phyloP scores from a whole-genome alignment of 2,329 filamentous ascomycete species.

The Zymoseptoria ardabiliae region DNA sequence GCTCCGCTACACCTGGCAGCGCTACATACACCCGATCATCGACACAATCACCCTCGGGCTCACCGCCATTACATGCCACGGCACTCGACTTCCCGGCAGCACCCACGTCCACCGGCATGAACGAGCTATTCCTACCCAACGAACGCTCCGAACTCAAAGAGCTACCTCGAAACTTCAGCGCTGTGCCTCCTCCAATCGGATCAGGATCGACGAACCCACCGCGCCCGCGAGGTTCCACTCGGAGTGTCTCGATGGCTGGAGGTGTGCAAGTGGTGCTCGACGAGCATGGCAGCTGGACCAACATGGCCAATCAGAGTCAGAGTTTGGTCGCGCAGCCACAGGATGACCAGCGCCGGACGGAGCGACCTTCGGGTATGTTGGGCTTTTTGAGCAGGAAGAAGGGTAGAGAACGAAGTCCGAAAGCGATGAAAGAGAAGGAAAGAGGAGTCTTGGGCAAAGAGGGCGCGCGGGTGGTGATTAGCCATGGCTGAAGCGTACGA shows the following conservation, averaged over 20 bases:
- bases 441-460: constrained; percentile 91
- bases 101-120: constrained; percentile 10
- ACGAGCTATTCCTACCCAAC: constrained; percentile 23
- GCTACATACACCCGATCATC: constrained; percentile 36
- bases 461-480: constrained; percentile 60
- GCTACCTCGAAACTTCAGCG: neutral
- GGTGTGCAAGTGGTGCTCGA: constrained; percentile 89
- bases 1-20: constrained; percentile 34
- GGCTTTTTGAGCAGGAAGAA: constrained; percentile 86
- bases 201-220: constrained; percentile 18
- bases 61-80: constrained; percentile 35
- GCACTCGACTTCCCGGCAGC: constrained; percentile 12
- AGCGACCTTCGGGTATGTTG: constrained; percentile 70
- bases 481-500: constrained; percentile 12
- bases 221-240: constrained; percentile 53
- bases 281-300: constrained; percentile 82
- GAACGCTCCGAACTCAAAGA: neutral
- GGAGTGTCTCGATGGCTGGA: constrained; percentile 69
- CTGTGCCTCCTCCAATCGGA: neutral
- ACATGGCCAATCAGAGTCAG: constrained; percentile 76
- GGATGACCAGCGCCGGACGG: constrained; percentile 40
- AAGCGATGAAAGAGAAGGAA: constrained; percentile 64
- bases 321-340: constrained; percentile 49
- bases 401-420: constrained; percentile 82
- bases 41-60: constrained; percentile 42